These are phyloP conservation scores for Adansonia rubrostipa DNA, from an alignment of 441 rosid genomes.

Conservation along the genomic window DNA sequence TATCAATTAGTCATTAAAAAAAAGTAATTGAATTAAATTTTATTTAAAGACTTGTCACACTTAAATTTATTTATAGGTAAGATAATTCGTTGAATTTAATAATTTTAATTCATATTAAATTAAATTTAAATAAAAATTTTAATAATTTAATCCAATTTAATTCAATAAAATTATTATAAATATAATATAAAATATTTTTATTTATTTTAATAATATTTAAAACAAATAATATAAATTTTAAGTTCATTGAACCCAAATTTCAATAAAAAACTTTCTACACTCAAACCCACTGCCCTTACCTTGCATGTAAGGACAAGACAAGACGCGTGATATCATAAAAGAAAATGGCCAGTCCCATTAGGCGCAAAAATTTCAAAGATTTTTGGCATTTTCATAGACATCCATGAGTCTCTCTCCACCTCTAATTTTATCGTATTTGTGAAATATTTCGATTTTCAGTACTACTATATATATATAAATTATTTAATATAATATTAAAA, in stretches of 20 bases:
- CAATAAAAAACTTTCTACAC: neutral
- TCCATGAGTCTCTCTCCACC: neutral
- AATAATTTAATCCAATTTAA: no score
- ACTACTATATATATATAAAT: no score
- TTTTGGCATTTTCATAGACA: neutral
- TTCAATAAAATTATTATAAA: no score
- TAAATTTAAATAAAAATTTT: no score
- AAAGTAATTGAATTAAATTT: neutral
- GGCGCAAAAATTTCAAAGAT: neutral
- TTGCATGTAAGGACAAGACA: neutral
- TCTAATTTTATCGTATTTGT: neutral
- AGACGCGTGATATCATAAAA: neutral
- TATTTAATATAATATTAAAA: no score
- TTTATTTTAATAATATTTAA: no score
- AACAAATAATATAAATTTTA: no score
- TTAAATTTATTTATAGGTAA: no score
- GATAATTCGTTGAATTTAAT: no score
- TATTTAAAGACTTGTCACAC: neutral
- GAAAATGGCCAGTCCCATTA: neutral
- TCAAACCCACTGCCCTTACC: neutral
- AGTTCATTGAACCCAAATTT: no score
- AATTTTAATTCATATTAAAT: no score
- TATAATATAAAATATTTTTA: no score
- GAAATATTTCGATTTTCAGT: neutral
- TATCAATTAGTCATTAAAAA: neutral